Evolutionary conservation across 208 protist genomes (phyloP).

Genomic region (Acanthamoeba healyi): DNA sequence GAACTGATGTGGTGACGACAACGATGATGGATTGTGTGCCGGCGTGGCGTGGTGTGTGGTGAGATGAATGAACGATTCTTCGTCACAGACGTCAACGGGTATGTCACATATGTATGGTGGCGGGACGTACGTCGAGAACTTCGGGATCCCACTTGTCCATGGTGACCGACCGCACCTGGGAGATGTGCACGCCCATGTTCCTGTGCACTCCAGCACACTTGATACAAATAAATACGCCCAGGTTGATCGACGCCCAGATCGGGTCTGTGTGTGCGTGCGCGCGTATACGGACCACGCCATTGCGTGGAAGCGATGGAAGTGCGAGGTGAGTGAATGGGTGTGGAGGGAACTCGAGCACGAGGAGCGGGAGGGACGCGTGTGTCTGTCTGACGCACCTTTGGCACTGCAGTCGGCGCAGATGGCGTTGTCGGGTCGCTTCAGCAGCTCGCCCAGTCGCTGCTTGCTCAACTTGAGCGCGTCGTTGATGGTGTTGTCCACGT

Average conservation of each 20-base stretch:
- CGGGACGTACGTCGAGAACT: not conserved
- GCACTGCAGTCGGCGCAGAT: conserved; percentile 83
- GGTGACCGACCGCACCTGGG: conserved; percentile 69
- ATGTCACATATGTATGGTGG: too few species aligned
- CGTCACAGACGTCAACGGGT: too few species aligned
- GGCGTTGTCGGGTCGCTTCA: conserved; percentile 73
- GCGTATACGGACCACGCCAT: too few species aligned
- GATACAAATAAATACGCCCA: conserved; percentile 86
- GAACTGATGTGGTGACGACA: not conserved
- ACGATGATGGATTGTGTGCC: not conserved
- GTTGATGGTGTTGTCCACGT: conserved; percentile 6
- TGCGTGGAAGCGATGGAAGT: too few species aligned
- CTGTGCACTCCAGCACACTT: conserved; percentile 82
- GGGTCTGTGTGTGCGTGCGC: conserved; percentile 75
- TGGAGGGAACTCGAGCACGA: too few species aligned
- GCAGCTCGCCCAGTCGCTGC: conserved; percentile 24
- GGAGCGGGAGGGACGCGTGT: too few species aligned
- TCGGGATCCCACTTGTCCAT: conserved; percentile 68
- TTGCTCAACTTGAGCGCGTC: conserved; percentile 50
- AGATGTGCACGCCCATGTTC: conserved; percentile 71
- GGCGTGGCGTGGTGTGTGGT: not conserved
- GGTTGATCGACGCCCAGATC: conserved; percentile 80
- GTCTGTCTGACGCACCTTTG: not conserved
- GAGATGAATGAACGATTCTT: not conserved
- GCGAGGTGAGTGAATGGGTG: too few species aligned